Evolutionary conservation across 495 filamentous ascomycete species (phyloP).

Genomic region (Jackrogersella minutella): DNA sequence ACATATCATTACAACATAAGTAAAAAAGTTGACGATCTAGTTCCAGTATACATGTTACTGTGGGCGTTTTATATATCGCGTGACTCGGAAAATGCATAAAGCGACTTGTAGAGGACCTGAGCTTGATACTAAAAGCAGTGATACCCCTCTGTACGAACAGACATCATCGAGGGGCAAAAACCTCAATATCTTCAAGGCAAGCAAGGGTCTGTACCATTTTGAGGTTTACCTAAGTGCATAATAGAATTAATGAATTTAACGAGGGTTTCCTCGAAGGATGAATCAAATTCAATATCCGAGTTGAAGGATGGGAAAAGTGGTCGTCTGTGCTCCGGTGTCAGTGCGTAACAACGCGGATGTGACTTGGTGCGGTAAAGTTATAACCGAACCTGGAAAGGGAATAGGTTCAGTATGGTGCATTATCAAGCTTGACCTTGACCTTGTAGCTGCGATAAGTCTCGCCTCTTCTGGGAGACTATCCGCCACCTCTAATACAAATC

Average conservation of each 20-base stretch:
- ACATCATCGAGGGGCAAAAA: neutral
- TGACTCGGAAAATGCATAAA: neutral
- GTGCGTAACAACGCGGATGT: slow-evolving; percentile 29
- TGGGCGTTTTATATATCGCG: neutral
- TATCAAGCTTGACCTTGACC: slow-evolving; percentile 10
- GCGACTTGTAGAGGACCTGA: neutral
- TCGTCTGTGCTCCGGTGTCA: slow-evolving; percentile 28
- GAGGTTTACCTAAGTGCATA: too few species aligned
- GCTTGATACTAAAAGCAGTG: neutral
- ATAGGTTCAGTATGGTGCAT: slow-evolving; percentile 3
- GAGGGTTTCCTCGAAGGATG: neutral
- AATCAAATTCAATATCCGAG: slow-evolving; percentile 10
- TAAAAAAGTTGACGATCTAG: neutral
- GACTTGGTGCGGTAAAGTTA: slow-evolving; percentile 21
- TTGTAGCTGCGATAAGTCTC: neutral
- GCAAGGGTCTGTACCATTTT: slow-evolving; percentile 1
- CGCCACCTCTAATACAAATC: neutral
- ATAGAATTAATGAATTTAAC: slow-evolving; percentile 3
- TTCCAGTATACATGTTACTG: neutral
- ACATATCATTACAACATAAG: neutral
- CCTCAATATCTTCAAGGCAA: neutral
- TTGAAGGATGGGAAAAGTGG: neutral
- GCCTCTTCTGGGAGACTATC: neutral
- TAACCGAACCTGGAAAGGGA: slow-evolving; percentile 31
- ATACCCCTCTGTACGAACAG: neutral